These are phyloP conservation scores for Populus tomentosa DNA, from an alignment of 441 rosid genomes.

Conservation along the genomic window DNA sequence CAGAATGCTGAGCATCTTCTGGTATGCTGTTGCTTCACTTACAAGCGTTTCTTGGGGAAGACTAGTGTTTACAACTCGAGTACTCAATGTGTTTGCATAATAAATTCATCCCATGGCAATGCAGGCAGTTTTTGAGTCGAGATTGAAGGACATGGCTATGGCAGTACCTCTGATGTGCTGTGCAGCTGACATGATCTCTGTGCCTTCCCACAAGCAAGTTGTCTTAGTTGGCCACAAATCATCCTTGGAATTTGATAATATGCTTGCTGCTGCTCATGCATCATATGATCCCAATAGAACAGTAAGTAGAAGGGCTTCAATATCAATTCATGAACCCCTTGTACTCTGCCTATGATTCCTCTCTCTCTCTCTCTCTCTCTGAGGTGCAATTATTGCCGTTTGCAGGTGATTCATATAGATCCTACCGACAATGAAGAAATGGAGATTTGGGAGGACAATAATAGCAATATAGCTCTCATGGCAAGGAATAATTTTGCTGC, in stretches of 20 bases:
- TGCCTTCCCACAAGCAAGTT: slow-evolving; percentile 60
- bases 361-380: background rate
- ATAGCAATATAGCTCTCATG: slow-evolving; percentile 56
- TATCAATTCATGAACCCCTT: background rate
- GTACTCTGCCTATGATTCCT: background rate
- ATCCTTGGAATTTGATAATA: slow-evolving; percentile 46
- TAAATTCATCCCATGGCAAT: background rate
- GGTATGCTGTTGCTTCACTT: slow-evolving; percentile 33
- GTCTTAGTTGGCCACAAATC: slow-evolving; percentile 61
- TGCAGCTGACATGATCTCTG: slow-evolving; percentile 65
- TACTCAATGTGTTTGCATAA: background rate
- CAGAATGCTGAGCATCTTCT: slow-evolving; percentile 70
- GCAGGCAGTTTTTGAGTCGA: slow-evolving; percentile 73
- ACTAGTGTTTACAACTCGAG: background rate
- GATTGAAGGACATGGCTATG: slow-evolving; percentile 73
- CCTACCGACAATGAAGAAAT: slow-evolving; percentile 54
- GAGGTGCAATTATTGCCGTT: background rate
- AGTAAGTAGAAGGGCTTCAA: slow-evolving; percentile 31
- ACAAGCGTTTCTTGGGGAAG: background rate
- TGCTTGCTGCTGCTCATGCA: slow-evolving; percentile 77
- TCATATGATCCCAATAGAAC: slow-evolving; percentile 73
- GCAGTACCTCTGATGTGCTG: slow-evolving; percentile 94
- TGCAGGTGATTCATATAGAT: slow-evolving; percentile 83
- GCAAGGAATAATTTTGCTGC: slow-evolving; percentile 46
- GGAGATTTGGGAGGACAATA: slow-evolving; percentile 70